Evolutionary conservation across 2,329 filamentous ascomycete species (phyloP), one percentile per base, ranked within the genome.

Genomic region (Tolypocladium ovalisporum): DNA sequence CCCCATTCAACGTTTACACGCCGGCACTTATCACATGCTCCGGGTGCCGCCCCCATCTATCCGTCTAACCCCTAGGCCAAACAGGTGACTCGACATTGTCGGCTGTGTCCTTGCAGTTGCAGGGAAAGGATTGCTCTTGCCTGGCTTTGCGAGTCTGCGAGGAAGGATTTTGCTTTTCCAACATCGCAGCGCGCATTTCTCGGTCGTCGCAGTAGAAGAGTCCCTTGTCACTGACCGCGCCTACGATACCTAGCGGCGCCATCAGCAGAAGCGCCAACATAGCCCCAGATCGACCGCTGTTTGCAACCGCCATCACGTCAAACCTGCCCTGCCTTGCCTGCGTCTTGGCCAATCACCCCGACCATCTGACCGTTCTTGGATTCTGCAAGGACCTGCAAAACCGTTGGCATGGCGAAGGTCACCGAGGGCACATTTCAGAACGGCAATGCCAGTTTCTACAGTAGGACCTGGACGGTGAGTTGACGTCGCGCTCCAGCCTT

Each of bases 401-500:
- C 49, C 27, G 34, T 10, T 19, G 44, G n/a, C 36, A 76, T 76
- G 73, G 59, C 68, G n/a, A 72, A 67, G 32, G 71, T 74, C 59
- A 68, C 68, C n/a, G 81, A 84, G 64, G 79, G 79, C 55, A 76
- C 73, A 8, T 79, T 83, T 59, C 66, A 74, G 35, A 64, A 77
- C 39, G 75, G 72, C 47, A 73, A 72, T 57, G 66, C 68, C 52
- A 75, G 68, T 66, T 75, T 84, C 32, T 81, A 80, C 70, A 79
- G 78, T 59, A 84, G 82, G 68, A 80, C 79, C 19, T 84, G 79
- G 80, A 76, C 79, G 63, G 81, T 84, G 71, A 68, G 79, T 71
- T n/a, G 27, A 35, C 53, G 4, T 15, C 9, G 22, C 1, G 40
- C 40, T 24, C n/a, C 40, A 4, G n/a, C 4, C 32, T 34, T 34